Evolutionary conservation across 371 early-diverging fungal genomes (phyloP), one percentile per base, ranked within the genome.

Genomic region (Circinella minor): DNA sequence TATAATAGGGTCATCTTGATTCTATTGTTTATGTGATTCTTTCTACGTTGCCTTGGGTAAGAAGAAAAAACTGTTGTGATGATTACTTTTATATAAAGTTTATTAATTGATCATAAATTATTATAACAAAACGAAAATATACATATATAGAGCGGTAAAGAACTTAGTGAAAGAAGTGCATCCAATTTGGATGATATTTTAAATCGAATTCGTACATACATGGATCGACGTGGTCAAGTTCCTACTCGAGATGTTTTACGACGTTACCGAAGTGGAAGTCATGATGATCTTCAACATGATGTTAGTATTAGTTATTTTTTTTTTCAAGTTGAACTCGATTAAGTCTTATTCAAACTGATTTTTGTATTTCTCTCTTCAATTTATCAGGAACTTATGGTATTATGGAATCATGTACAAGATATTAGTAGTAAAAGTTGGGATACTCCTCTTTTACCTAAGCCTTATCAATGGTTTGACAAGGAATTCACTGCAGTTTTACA

Each of bases 41-140:
- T 54, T 81, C 91, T 11, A 86, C 93, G 18, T 76, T 97, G 61
- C 94, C 94, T 49, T 96, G 93, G 93, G 91, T 86, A 79, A 74
- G 78, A 59, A 65, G 64, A 36, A n/a, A 10, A 20, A 8, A 37
- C 2, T 27, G 27, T 27, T 27, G 27, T 27, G 27, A 27, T 27
- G 27, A 27, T 27, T 27, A 27, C 27, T 2, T 27, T 27, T 27
- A 27, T 27, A 27, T 2, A 27, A 27, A 27, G 27, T 27, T 27
- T 27, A 27, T 27, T 27, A 27, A 27, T 27, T 27, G 27, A 2
- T 27, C 27, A 27, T 27, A 27, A 27, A 49, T 70, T 11, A 63
- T 63, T 51, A 18, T 37, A 13, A 57, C 15, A 13, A 38, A 37
- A 18, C 17, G 54, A 64, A 51, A 64, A 36, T 14, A 13, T 57